Evolutionary conservation across 2,329 filamentous ascomycete genomes (phyloP).

Genomic region (Venturia effusa): DNA sequence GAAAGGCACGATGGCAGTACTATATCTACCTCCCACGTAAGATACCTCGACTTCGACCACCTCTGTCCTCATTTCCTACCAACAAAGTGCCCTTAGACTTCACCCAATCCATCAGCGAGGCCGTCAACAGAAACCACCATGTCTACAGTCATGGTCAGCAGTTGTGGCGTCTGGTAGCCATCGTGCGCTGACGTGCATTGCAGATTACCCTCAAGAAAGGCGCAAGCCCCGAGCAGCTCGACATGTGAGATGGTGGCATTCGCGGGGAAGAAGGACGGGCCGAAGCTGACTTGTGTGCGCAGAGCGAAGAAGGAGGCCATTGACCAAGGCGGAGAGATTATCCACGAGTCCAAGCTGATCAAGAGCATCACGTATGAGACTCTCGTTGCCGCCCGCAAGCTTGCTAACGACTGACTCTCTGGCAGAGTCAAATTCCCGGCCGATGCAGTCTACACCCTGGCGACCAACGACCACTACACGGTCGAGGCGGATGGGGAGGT

Average conservation of each 20-base stretch:
- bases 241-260: constrained; percentile 42
- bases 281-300: constrained; percentile 4
- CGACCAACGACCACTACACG: constrained; percentile 60
- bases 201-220: constrained; percentile 73
- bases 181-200: background rate
- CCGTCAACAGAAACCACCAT: constrained; percentile 6
- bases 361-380: constrained; percentile 79
- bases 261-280: no score
- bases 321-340: constrained; percentile 73
- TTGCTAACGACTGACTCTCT: constrained; percentile 2
- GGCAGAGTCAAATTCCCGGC: constrained; percentile 61
- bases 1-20: background rate
- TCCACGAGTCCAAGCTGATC: constrained; percentile 74
- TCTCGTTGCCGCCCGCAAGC: background rate
- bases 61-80: background rate
- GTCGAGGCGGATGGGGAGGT: constrained; percentile 68
- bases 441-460: constrained; percentile 54
- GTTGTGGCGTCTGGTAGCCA: background rate
- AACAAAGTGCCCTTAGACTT: background rate
- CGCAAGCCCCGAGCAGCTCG: constrained; percentile 54
- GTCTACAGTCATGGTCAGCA: constrained; percentile 12
- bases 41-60: background rate
- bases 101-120: background rate
- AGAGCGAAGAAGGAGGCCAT: constrained; percentile 68
- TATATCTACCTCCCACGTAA: background rate